A percentile compares a stretch with the other conserved stretches of the same genome.
Conservation (phyloP, 2,329 filamentous ascomycete species). For the Blastomyces parvus region DNA sequence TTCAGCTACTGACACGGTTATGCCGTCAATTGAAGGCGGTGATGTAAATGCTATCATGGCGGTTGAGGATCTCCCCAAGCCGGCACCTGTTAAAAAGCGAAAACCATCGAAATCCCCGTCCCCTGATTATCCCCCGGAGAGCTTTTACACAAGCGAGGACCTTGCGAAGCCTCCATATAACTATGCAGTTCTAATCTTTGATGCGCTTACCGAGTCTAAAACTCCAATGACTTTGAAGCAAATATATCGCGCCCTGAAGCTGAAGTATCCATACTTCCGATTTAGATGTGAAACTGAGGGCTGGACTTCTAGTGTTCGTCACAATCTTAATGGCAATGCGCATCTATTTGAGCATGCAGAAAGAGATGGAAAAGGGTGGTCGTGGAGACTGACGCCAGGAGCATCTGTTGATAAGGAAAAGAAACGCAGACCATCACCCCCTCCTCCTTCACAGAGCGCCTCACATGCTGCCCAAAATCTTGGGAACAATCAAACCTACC, state of each 20-base stretch:
- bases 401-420: constrained; percentile 52
- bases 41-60: constrained; percentile 29
- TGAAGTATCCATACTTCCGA: constrained; percentile 52
- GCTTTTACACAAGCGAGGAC: constrained; percentile 53
- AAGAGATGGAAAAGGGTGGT: constrained; percentile 53
- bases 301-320: constrained; percentile 58
- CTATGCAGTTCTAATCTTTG: constrained; percentile 55
- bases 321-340: constrained; percentile 51
- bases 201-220: constrained; percentile 49
- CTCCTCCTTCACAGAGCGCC: constrained; percentile 19
- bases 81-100: constrained; percentile 39
- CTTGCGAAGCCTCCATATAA: constrained; percentile 53
- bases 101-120: constrained; percentile 51
- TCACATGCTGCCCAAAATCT: constrained; percentile 23
- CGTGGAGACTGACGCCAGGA: constrained; percentile 52
- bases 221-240: constrained; percentile 55
- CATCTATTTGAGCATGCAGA: constrained; percentile 52
- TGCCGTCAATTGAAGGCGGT: constrained; percentile 37
- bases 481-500: constrained; percentile 31
- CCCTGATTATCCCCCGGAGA: constrained; percentile 50
- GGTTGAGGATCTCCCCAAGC: constrained; percentile 35
- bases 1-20: constrained; percentile 34
- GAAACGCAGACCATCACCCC: constrained; percentile 41
- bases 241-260: constrained; percentile 55
- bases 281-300: constrained; percentile 56